Percentiles rank a stretch among this genome's conserved stretches.
These are phyloP conservation scores for Lentinula edodes DNA, from an alignment of 768 basidiomycete species.

Conservation along the genomic window DNA sequence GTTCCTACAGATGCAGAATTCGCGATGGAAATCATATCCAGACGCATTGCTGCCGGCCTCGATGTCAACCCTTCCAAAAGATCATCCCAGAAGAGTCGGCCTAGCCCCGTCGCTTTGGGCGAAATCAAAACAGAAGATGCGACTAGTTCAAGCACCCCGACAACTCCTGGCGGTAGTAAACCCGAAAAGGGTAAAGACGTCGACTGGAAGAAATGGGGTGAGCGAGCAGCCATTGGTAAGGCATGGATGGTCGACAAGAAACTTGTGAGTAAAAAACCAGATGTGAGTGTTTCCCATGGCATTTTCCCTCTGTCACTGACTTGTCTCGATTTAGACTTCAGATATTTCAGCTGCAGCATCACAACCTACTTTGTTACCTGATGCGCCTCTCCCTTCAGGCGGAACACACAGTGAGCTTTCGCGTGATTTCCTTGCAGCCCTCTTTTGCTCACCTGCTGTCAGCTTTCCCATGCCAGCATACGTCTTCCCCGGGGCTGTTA, in stretches of 20 bases:
- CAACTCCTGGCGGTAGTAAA: neutral
- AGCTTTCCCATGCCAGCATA: constrained; percentile 61
- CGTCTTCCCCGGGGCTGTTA: constrained; percentile 51
- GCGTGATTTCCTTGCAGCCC: neutral
- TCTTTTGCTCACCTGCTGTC: constrained; percentile 4
- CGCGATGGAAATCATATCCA: constrained; percentile 64
- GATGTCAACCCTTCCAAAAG: constrained; percentile 31
- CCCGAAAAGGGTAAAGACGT: constrained; percentile 17
- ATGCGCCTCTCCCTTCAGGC: constrained; percentile 14
- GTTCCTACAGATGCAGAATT: constrained; percentile 66
- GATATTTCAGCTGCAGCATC: constrained; percentile 11
- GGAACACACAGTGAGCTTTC: constrained; percentile 29
- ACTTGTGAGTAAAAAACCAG: constrained; percentile 24
- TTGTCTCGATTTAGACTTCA: neutral
- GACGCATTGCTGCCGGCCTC: constrained; percentile 51
- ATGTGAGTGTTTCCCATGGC: constrained; percentile 20
- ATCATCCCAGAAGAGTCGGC: constrained; percentile 12
- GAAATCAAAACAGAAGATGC: neutral
- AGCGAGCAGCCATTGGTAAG: constrained; percentile 41
- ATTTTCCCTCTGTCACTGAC: neutral
- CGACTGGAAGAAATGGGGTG: constrained; percentile 56
- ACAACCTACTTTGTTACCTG: constrained; percentile 10
- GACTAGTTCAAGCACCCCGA: neutral
- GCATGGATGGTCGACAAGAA: constrained; percentile 35
- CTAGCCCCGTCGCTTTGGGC: neutral